Conservation (phyloP, 2,329 filamentous ascomycete genomes). For the Sarocladiaceae sp. region DNA sequence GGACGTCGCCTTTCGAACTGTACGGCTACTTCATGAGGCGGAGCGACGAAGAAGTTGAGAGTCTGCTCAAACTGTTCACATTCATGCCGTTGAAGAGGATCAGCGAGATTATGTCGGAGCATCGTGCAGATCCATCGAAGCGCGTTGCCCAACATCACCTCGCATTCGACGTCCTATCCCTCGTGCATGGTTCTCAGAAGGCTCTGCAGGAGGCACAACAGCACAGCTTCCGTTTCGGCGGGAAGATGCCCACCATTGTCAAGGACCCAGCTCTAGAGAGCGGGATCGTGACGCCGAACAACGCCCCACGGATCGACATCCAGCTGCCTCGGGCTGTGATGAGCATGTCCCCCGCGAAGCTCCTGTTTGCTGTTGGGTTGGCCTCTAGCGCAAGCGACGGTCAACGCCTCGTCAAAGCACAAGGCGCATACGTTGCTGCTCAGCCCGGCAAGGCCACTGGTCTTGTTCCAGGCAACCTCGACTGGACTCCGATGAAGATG, state of each 20-base stretch:
- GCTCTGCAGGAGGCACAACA: slow-evolving; percentile 56
- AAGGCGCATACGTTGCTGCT: slow-evolving; percentile 57
- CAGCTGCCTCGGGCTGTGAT: slow-evolving; percentile 54
- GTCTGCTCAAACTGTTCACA: slow-evolving; percentile 81
- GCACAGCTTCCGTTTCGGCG: slow-evolving; percentile 44
- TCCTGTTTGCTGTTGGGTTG: slow-evolving; percentile 56
- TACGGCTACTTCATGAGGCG: slow-evolving; percentile 87
- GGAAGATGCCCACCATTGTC: slow-evolving; percentile 22
- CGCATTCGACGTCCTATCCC: slow-evolving; percentile 72
- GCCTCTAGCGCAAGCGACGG: slow-evolving; percentile 50
- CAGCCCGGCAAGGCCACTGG: slow-evolving; percentile 36
- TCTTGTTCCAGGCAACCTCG: slow-evolving; percentile 43
- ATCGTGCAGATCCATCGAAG: slow-evolving; percentile 60
- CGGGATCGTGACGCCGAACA: slow-evolving; percentile 35
- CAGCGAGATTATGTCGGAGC: slow-evolving; percentile 57
- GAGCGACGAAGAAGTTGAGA: slow-evolving; percentile 73
- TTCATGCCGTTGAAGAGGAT: slow-evolving; percentile 74
- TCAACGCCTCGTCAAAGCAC: slow-evolving; percentile 46
- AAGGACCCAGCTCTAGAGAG: slow-evolving; percentile 22
- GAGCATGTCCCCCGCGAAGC: slow-evolving; percentile 47
- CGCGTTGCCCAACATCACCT: slow-evolving; percentile 77
- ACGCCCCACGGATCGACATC: slow-evolving; percentile 47
- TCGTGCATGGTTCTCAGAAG: slow-evolving; percentile 65
- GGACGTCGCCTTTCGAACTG: slow-evolving; percentile 78
- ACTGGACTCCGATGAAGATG: slow-evolving; percentile 55